phyloP scores from a whole-genome alignment of 306 rosid genomes.

The Lupinus albus region DNA sequence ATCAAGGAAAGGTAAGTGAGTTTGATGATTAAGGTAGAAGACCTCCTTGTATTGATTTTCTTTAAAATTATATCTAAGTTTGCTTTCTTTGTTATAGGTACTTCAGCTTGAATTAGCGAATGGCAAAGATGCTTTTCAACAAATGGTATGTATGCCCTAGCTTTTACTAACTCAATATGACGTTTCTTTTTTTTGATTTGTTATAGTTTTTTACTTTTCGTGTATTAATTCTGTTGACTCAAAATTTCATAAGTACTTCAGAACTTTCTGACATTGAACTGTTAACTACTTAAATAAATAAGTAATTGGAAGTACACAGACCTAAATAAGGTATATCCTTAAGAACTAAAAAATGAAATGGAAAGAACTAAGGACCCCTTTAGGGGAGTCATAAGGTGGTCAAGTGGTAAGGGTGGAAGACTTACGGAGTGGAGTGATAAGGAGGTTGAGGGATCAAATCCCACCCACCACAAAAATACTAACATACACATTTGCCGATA shows the following conservation, averaged over 20 bases:
- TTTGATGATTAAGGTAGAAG: slow-evolving; percentile 29
- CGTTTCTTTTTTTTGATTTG: slow-evolving; percentile 9
- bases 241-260: slow-evolving; percentile 11
- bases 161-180: slow-evolving; percentile 16
- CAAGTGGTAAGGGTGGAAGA: too few relatives aligned
- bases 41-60: slow-evolving; percentile 16
- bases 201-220: background rate
- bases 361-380: slow-evolving; percentile 10
- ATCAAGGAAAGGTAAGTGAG: slow-evolving; percentile 54
- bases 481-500: too few relatives aligned
- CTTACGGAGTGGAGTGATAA: too few relatives aligned
- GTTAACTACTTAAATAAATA: background rate
- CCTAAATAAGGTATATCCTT: slow-evolving; percentile 9
- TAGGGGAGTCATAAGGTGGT: too few relatives aligned
- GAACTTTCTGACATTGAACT: slow-evolving; percentile 7
- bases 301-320: background rate
- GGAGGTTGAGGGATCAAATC: too few relatives aligned
- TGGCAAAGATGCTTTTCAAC: slow-evolving; percentile 52
- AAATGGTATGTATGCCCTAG: slow-evolving; percentile 48
- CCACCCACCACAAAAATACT: too few relatives aligned
- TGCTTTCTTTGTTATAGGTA: slow-evolving; percentile 43
- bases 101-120: slow-evolving; percentile 48
- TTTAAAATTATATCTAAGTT: slow-evolving; percentile 8
- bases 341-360: slow-evolving; percentile 6
- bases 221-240: slow-evolving; percentile 17